Percentiles rank a stretch among this genome's conserved stretches.
These are phyloP conservation scores for Rosa rugosa DNA, from an alignment of 306 rosid genomes.

Conservation along the genomic window DNA sequence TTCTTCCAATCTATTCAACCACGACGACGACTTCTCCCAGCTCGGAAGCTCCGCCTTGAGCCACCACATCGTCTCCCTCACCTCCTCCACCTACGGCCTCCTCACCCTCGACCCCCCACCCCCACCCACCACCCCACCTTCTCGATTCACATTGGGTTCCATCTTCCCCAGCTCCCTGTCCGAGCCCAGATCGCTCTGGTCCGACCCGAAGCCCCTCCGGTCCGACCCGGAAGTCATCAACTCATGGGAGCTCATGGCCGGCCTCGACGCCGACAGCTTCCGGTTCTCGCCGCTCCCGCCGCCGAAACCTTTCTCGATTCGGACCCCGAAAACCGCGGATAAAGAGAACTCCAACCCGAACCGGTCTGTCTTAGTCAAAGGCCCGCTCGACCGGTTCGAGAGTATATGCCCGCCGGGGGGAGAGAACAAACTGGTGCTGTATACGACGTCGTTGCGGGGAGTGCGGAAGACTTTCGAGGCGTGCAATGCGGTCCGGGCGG, in stretches of 20 bases:
- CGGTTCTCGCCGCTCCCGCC: conserved; percentile 54
- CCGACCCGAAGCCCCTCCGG: conserved; percentile 42
- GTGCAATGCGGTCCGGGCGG: conserved; percentile 67
- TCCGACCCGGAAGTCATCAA: conserved; percentile 66
- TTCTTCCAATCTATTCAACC: conserved; percentile 71
- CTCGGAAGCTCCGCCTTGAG: conserved; percentile 67
- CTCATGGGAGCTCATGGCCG: conserved; percentile 98
- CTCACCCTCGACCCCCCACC: conserved; percentile 74
- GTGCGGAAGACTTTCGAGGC: conserved; percentile 75
- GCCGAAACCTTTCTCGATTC: conserved; percentile 24
- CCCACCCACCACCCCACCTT: conserved; percentile 40
- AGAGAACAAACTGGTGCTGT: conserved; percentile 72
- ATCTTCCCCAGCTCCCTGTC: conserved; percentile 35
- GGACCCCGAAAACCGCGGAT: conserved; percentile 9
- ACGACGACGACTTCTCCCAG: conserved; percentile 69
- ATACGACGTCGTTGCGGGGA: conserved; percentile 81
- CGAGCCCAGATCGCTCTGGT: conserved; percentile 40
- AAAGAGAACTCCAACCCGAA: conserved; percentile 67
- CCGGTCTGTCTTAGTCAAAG: background rate
- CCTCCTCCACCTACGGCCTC: conserved; percentile 92
- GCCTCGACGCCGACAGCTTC: conserved; percentile 82
- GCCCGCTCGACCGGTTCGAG: conserved; percentile 41
- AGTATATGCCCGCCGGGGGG: conserved; percentile 66
- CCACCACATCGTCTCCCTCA: conserved; percentile 92
- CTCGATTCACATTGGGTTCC: conserved; percentile 49